phyloP scores from a whole-genome alignment of 2,329 filamentous ascomycete species.

The Ciborinia camelliae region DNA sequence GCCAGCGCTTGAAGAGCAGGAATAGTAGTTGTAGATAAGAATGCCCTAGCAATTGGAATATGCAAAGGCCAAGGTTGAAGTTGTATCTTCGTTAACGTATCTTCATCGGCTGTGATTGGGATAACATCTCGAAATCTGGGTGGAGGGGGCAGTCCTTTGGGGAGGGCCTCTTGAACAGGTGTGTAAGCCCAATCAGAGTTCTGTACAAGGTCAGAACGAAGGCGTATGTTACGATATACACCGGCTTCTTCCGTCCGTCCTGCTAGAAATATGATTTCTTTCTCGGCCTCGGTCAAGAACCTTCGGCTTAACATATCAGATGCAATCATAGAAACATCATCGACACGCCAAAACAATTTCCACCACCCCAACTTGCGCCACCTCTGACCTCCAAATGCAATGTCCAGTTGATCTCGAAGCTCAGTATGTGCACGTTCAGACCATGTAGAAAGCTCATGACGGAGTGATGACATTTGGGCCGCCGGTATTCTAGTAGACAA shows the following conservation, averaged over 20 bases:
- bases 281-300: constrained; percentile 77
- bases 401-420: constrained; percentile 73
- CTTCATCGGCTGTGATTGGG: constrained; percentile 26
- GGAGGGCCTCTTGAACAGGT: constrained; percentile 12
- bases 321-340: constrained; percentile 83
- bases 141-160: constrained; percentile 22
- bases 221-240: constrained; percentile 35
- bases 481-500: constrained; percentile 33
- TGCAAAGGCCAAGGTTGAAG: constrained; percentile 63
- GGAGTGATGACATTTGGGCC: constrained; percentile 48
- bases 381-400: constrained; percentile 68
- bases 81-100: constrained; percentile 19
- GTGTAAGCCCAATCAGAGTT: constrained; percentile 33
- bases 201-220: background rate
- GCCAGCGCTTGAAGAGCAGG: constrained; percentile 69
- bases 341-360: constrained; percentile 92
- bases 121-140: constrained; percentile 28
- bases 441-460: constrained; percentile 64
- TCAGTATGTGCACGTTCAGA: constrained; percentile 78
- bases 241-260: constrained; percentile 70
- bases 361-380: constrained; percentile 88
- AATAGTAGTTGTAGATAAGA: constrained; percentile 63
- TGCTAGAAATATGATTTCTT: constrained; percentile 76
- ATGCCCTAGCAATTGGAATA: constrained; percentile 67
- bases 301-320: constrained; percentile 71